Evolutionary conservation across 164 flowering plant species (phyloP).

Genomic region (Litsea cubeba): DNA sequence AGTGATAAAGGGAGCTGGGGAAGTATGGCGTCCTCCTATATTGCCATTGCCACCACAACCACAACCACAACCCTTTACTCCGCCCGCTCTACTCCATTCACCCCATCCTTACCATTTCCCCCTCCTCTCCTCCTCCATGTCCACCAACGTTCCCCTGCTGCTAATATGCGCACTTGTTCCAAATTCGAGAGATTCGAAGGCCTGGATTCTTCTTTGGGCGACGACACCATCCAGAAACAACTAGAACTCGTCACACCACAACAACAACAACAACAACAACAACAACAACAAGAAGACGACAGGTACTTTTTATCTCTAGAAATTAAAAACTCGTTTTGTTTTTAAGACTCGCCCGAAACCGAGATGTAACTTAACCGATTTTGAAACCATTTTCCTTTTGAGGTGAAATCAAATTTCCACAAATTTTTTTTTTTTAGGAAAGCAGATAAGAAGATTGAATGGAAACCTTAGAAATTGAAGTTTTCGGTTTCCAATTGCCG

Average conservation of each 20-base stretch:
- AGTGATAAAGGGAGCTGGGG: conserved; percentile 1
- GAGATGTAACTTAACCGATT: neutral
- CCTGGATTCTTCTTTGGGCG: conserved; percentile 17
- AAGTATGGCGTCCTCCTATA: conserved; percentile 1
- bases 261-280: conserved; percentile 1
- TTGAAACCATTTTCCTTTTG: neutral
- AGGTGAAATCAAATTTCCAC: no score
- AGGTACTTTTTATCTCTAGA: conserved; percentile 26
- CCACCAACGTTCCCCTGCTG: neutral
- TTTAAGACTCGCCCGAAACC: no score
- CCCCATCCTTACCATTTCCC: neutral
- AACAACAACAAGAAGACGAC: conserved; percentile 68
- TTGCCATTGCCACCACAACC: neutral
- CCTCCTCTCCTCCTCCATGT: neutral
- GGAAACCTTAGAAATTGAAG: no score
- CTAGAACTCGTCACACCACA: neutral
- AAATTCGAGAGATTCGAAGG: conserved; percentile 76
- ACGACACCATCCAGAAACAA: conserved; percentile 14
- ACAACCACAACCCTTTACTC: neutral
- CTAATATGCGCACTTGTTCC: conserved; percentile 29
- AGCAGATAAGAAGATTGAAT: no score
- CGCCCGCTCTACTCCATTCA: no score
- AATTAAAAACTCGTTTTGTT: no score
- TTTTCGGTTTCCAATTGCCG: no score
- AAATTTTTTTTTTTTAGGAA: no score